A percentile compares a stretch with the other conserved stretches of the same genome.
These are phyloP conservation scores for Aspergillaceae sp. DNA, from an alignment of 2,329 filamentous ascomycete genomes.

Conservation along the genomic window DNA sequence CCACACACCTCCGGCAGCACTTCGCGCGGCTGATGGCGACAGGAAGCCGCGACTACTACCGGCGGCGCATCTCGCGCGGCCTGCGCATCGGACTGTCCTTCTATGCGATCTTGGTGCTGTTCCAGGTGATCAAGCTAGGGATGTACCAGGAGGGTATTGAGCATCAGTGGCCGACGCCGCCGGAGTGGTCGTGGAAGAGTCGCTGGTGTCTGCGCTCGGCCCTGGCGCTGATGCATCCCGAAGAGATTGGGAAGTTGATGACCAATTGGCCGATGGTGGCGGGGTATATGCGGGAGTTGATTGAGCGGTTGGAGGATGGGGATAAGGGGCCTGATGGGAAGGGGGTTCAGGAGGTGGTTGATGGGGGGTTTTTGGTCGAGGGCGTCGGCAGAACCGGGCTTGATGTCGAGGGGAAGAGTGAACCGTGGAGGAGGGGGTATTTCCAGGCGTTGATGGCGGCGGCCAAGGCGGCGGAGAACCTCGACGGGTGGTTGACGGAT, in stretches of 20 bases:
- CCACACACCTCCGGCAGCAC: conserved; percentile 42
- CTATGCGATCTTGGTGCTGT: conserved; percentile 55
- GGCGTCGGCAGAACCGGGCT: conserved; percentile 50
- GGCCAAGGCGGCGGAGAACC: conserved; percentile 66
- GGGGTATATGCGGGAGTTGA: conserved; percentile 49
- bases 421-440: conserved; percentile 80
- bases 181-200: conserved; percentile 68
- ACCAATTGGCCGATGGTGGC: conserved; percentile 64
- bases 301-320: conserved; percentile 60
- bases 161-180: conserved; percentile 67
- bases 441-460: conserved; percentile 71
- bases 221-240: conserved; percentile 49
- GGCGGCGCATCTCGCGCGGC: conserved; percentile 51
- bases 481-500: conserved; percentile 72
- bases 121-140: conserved; percentile 55
- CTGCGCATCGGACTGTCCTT: conserved; percentile 62
- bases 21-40: conserved; percentile 70
- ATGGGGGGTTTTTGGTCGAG: conserved; percentile 46
- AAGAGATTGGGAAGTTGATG: conserved; percentile 44
- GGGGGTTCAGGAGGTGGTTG: conserved; percentile 49
- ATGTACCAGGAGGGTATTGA: conserved; percentile 68
- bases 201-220: conserved; percentile 60
- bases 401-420: conserved; percentile 66
- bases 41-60: conserved; percentile 48
- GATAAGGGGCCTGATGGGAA: conserved; percentile 44